Conservation (phyloP, 345 rosid species). For the Salix koriyanagi region DNA sequence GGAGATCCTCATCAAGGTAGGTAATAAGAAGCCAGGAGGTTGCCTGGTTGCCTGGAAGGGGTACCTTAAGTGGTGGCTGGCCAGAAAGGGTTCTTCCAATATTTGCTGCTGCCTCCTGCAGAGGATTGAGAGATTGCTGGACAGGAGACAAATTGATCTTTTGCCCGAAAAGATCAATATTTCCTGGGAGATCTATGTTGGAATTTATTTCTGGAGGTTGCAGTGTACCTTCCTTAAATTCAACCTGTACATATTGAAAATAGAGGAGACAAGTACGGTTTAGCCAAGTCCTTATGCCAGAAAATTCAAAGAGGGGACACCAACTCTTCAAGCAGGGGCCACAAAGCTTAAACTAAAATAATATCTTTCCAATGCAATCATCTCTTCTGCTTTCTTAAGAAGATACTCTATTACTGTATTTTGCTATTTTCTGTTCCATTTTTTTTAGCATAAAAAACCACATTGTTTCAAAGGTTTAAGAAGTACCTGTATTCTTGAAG, state of each 20-base stretch:
- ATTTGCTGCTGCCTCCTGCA: conserved; percentile 67
- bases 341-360: neutral
- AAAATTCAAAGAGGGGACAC: neutral
- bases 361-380: neutral
- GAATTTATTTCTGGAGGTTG: conserved; percentile 84
- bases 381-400: neutral
- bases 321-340: neutral
- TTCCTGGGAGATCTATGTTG: conserved; percentile 65
- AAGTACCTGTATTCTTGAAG: conserved; percentile 80
- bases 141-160: conserved; percentile 57
- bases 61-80: conserved; percentile 75
- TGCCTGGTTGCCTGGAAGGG: conserved; percentile 66
- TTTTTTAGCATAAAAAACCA: neutral
- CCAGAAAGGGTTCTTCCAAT: conserved; percentile 69
- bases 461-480: neutral
- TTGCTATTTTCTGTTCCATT: neutral
- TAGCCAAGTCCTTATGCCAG: neutral
- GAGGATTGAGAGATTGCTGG: conserved; percentile 70
- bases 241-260: conserved; percentile 49
- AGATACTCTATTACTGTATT: neutral
- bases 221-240: conserved; percentile 76
- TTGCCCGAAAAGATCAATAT: conserved; percentile 66
- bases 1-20: conserved; percentile 79
- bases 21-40: conserved; percentile 85
- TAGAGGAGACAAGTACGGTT: neutral